Evolutionary conservation across 306 rosid species (phyloP), one percentile per base, ranked within the genome.

Genomic region (Castanopsis chinensis): DNA sequence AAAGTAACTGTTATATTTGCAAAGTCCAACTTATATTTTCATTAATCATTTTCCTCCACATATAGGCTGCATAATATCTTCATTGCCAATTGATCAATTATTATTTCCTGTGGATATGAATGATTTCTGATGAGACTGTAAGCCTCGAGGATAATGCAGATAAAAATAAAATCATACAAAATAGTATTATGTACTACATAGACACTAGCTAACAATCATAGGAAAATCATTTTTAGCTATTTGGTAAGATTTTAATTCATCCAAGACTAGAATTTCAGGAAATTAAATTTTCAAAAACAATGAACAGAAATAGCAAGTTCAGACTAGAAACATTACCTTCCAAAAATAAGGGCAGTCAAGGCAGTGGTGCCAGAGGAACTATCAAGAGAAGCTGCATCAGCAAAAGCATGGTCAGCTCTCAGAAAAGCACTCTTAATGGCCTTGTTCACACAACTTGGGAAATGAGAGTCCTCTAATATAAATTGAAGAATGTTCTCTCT

Each of bases 351-450:
- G 59, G 93, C 89, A 82, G 97, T 89, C 63, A 92, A 75, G 56
- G 91, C 95, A 65, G 97, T 92, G 76, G 97, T 90, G 73, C 97
- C 97, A 64, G 97, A 92, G 71, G 95, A 92, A 78, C 85, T 87
- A 82, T 92, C 95, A 58, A 92, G 89, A 43, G 91, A 89, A 72
- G 86, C 85, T 27, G 93, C 88, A 79, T 90, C 95, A 45, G 93
- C 95, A 86, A 92, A 90, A 41, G 92, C 97, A 71, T 90, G 83
- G 81, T 92, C 97, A 11, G 93, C 95, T 85, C 81, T 92, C 79
- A 83, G 72, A 69, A 89, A 92, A 27, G 95, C 97, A 85, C 90
- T 83, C 75, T 86, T 83, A 73, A 92, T 85, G 72, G 97, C 93
- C 61, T 85, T 84, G 84, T 87, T 83, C 77, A 86, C 73, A 57